These are phyloP conservation scores for Xylaria grammica DNA, from an alignment of 495 filamentous ascomycete genomes.

Conservation along the genomic window DNA sequence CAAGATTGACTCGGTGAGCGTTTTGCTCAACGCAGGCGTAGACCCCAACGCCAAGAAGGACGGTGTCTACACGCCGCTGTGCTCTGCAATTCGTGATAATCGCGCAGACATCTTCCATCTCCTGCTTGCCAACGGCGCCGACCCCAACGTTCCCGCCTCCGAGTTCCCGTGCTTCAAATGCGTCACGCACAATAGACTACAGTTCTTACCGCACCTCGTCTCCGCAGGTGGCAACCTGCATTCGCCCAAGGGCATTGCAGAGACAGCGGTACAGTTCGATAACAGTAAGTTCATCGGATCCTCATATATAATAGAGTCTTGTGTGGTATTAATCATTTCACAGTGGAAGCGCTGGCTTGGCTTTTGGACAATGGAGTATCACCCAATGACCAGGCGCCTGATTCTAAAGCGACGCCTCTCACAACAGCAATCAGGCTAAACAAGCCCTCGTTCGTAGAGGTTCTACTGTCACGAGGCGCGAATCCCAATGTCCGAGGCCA, in stretches of 20 bases:
- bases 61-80: constrained; percentile 61
- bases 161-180: constrained; percentile 63
- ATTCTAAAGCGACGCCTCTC: constrained; percentile 54
- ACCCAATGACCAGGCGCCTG: constrained; percentile 52
- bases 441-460: constrained; percentile 50
- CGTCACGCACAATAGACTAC: constrained; percentile 57
- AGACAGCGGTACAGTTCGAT: constrained; percentile 57
- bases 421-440: constrained; percentile 59
- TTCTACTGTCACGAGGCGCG: constrained; percentile 55
- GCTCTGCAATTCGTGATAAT: constrained; percentile 61
- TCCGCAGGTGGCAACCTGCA: constrained; percentile 56
- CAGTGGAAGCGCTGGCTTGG: constrained; percentile 50
- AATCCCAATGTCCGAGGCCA: constrained; percentile 57
- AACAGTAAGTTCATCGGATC: constrained; percentile 29
- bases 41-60: constrained; percentile 61
- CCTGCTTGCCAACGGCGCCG: constrained; percentile 54
- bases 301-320: not conserved
- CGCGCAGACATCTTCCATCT: constrained; percentile 55
- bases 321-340: constrained; percentile 2
- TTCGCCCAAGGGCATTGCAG: constrained; percentile 59
- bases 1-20: constrained; percentile 52
- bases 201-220: constrained; percentile 55
- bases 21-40: constrained; percentile 57
- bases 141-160: constrained; percentile 58
- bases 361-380: constrained; percentile 55